Conservation (phyloP, 768 basidiomycete species). For the Rhizopogon vulgaris region DNA sequence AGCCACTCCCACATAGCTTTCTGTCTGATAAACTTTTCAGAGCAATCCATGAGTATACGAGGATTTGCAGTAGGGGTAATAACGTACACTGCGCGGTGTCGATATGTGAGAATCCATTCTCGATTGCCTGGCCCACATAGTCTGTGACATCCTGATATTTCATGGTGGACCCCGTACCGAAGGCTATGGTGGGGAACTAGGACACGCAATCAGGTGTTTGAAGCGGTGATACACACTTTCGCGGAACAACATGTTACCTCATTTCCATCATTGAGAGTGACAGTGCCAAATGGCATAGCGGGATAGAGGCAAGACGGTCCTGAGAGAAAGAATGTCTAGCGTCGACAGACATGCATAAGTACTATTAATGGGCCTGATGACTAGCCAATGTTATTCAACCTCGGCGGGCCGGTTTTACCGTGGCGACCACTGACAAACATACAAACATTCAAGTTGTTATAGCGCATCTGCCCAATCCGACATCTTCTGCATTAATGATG, state of each 20-base stretch:
- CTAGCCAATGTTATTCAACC: too few relatives aligned
- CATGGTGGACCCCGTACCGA: conserved; percentile 45
- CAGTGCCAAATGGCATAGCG: conserved; percentile 34
- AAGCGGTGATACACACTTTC: not conserved
- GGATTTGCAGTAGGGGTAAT: not conserved
- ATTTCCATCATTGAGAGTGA: conserved; percentile 36
- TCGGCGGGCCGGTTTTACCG: too few relatives aligned
- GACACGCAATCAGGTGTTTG: not conserved
- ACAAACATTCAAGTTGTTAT: too few relatives aligned
- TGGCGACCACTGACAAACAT: too few relatives aligned
- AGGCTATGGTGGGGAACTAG: conserved; percentile 58
- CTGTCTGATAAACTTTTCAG: conserved; percentile 21
- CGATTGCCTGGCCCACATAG: conserved; percentile 52
- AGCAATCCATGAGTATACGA: not conserved
- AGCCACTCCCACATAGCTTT: conserved; percentile 32
- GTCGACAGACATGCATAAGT: too few relatives aligned
- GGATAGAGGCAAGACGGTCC: not conserved
- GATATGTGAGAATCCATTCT: conserved; percentile 55
- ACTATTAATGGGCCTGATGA: too few relatives aligned
- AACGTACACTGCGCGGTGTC: conserved; percentile 53
- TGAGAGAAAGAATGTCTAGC: not conserved
- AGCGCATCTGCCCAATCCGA: too few relatives aligned
- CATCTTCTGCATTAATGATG: not conserved
- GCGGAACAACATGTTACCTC: conserved; percentile 17
- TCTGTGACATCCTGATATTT: conserved; percentile 44